Evolutionary conservation across 2,329 filamentous ascomycete genomes (phyloP).

Genomic region (Akanthomyces uredinophilus): DNA sequence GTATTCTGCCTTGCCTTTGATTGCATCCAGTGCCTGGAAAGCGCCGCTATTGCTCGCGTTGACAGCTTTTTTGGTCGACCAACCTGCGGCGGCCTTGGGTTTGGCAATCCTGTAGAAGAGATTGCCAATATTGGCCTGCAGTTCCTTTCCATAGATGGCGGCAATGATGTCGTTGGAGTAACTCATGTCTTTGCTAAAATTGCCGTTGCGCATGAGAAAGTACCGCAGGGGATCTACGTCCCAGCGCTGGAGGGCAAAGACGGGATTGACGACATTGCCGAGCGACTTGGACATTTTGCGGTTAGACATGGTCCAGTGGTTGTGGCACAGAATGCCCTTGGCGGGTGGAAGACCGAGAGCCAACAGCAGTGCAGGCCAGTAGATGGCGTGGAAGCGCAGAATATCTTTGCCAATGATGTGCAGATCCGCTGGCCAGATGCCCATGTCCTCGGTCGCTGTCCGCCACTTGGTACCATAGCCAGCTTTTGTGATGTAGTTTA

Average conservation of each 20-base stretch:
- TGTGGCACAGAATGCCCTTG: constrained; percentile 77
- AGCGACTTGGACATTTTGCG: constrained; percentile 96
- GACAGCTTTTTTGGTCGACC: constrained; percentile 61
- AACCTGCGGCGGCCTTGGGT: constrained; percentile 48
- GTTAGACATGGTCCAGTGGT: constrained; percentile 88
- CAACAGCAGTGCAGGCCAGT: constrained; percentile 96
- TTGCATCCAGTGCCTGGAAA: constrained; percentile 18
- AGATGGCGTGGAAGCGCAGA: constrained; percentile 90
- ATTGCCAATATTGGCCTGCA: constrained; percentile 78
- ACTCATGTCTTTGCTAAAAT: constrained; percentile 70
- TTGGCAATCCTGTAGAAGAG: constrained; percentile 66
- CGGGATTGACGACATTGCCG: constrained; percentile 92
- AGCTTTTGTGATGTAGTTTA: constrained; percentile 87
- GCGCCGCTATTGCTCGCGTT: constrained; percentile 22
- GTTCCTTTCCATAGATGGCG: constrained; percentile 69
- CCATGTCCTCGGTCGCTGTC: constrained; percentile 54
- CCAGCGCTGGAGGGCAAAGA: constrained; percentile 84
- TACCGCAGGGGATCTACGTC: constrained; percentile 84
- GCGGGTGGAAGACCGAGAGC: constrained; percentile 76
- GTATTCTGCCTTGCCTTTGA: not conserved
- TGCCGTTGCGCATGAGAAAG: constrained; percentile 78
- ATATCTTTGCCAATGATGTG: constrained; percentile 98
- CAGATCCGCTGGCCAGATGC: constrained; percentile 84
- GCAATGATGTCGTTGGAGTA: constrained; percentile 79
- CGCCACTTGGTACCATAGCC: constrained; percentile 64